These are phyloP conservation scores for Fusarium luffae DNA, from an alignment of 2,329 filamentous ascomycete genomes.

Conservation along the genomic window DNA sequence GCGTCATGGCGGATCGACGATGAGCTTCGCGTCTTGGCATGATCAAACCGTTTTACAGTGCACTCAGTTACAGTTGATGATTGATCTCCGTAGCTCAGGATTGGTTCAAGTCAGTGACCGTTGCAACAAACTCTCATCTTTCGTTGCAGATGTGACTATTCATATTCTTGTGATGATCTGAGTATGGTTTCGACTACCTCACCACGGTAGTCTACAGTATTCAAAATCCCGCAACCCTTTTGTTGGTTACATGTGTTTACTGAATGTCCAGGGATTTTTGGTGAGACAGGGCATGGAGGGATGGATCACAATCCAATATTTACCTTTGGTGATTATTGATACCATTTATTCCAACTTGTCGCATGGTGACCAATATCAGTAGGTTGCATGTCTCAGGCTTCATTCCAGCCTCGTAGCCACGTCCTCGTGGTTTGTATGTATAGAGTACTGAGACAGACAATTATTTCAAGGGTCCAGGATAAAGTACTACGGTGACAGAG, in stretches of 20 bases:
- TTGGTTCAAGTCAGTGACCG: slow-evolving; percentile 15
- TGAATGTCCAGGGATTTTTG: neutral
- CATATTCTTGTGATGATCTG: neutral
- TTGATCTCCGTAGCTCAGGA: slow-evolving; percentile 17
- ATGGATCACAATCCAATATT: slow-evolving; percentile 13
- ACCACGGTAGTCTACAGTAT: neutral
- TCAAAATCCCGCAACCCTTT: slow-evolving; percentile 33
- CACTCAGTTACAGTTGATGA: slow-evolving; percentile 2
- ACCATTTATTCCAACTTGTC: neutral
- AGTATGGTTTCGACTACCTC: slow-evolving; percentile 1
- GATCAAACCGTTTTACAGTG: slow-evolving; percentile 6
- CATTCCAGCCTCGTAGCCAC: slow-evolving; percentile 27
- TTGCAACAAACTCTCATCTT: neutral
- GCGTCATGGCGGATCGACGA: slow-evolving; percentile 40
- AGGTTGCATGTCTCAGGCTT: slow-evolving; percentile 6
- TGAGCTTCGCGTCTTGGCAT: slow-evolving; percentile 36
- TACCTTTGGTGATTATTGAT: neutral
- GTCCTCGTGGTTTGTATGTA: neutral
- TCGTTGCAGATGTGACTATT: neutral
- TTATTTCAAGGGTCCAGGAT: slow-evolving; percentile 4
- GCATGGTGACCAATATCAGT: neutral
- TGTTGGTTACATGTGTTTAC: neutral
- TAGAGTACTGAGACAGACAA: neutral
- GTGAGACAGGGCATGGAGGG: neutral
- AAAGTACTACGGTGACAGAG: neutral